Conservation (phyloP, 2,329 filamentous ascomycete species). For the Aspergillus ochraceoroseus region DNA sequence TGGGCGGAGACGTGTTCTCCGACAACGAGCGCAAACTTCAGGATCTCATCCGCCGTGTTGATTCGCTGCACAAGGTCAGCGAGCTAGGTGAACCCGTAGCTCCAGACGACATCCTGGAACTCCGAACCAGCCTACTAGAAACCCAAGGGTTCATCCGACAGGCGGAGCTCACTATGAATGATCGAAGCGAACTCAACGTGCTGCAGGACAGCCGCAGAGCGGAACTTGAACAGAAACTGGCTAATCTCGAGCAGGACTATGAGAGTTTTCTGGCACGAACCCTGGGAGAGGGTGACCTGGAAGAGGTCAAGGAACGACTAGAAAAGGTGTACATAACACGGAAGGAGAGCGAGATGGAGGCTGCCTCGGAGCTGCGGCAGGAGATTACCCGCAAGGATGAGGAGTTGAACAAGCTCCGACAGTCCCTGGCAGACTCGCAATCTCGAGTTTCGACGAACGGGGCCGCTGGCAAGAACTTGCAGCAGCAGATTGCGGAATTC, state of each 20-base stretch:
- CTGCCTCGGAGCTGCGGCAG: slow-evolving; percentile 69
- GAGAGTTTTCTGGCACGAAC: slow-evolving; percentile 76
- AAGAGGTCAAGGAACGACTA: slow-evolving; percentile 75
- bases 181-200: slow-evolving; percentile 59
- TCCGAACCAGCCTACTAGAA: slow-evolving; percentile 75
- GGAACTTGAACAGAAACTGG: slow-evolving; percentile 72
- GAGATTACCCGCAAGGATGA: slow-evolving; percentile 72
- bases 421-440: slow-evolving; percentile 68
- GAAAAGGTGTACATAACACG: slow-evolving; percentile 72
- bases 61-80: slow-evolving; percentile 71
- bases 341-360: slow-evolving; percentile 66
- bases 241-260: slow-evolving; percentile 73
- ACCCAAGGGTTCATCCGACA: slow-evolving; percentile 90
- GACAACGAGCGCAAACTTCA: slow-evolving; percentile 84
- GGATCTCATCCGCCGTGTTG: slow-evolving; percentile 76
- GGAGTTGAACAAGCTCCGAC: slow-evolving; percentile 76
- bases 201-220: slow-evolving; percentile 61
- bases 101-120: slow-evolving; percentile 70
- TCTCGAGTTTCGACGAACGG: slow-evolving; percentile 55
- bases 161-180: slow-evolving; percentile 79
- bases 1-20: slow-evolving; percentile 87
- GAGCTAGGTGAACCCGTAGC: slow-evolving; percentile 72
- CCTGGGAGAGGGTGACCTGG: slow-evolving; percentile 69
- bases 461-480: slow-evolving; percentile 68
- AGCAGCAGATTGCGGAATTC: slow-evolving; percentile 97